Conservation (phyloP, 257 asterid species). For the Scutellaria minor region DNA sequence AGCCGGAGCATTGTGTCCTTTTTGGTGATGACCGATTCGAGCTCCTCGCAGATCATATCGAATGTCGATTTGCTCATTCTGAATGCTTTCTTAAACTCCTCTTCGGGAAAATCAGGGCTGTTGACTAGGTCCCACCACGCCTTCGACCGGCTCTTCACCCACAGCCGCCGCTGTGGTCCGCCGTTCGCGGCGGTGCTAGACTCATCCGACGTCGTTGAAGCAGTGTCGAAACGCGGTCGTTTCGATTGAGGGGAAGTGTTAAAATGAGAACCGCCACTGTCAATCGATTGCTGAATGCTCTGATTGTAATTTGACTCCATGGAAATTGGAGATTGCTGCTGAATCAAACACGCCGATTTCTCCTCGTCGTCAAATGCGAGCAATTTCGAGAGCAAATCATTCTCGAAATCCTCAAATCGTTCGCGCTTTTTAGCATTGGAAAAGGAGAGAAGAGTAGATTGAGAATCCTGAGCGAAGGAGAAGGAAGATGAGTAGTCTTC, state of each 20-base stretch:
- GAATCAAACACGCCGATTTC: neutral
- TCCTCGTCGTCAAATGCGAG: constrained; percentile 28
- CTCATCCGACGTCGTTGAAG: constrained; percentile 24
- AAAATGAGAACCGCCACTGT: neutral
- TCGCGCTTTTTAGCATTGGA: constrained; percentile 41
- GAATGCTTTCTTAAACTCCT: constrained; percentile 44
- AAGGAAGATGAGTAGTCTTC: constrained; percentile 39
- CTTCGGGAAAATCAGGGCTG: constrained; percentile 46
- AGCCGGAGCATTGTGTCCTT: constrained; percentile 48
- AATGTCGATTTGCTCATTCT: constrained; percentile 53
- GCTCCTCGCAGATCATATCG: constrained; percentile 47
- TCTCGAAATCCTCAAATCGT: constrained; percentile 1
- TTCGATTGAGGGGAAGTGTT: constrained; percentile 34
- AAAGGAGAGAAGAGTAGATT: constrained; percentile 30
- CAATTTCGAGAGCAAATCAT: constrained; percentile 34
- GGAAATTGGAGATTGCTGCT: constrained; percentile 3
- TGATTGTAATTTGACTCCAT: constrained; percentile 8
- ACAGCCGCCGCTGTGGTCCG: constrained; percentile 43
- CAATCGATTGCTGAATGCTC: constrained; percentile 3
- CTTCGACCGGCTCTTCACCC: constrained; percentile 51
- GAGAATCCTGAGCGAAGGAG: constrained; percentile 39
- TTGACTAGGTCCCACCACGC: constrained; percentile 55
- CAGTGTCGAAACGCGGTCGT: constrained; percentile 37
- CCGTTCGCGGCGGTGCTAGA: constrained; percentile 27
- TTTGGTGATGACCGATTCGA: constrained; percentile 43